These are phyloP conservation scores for Aotearoamyces nothofagi DNA, from an alignment of 2,329 filamentous ascomycete species.

Conservation along the genomic window DNA sequence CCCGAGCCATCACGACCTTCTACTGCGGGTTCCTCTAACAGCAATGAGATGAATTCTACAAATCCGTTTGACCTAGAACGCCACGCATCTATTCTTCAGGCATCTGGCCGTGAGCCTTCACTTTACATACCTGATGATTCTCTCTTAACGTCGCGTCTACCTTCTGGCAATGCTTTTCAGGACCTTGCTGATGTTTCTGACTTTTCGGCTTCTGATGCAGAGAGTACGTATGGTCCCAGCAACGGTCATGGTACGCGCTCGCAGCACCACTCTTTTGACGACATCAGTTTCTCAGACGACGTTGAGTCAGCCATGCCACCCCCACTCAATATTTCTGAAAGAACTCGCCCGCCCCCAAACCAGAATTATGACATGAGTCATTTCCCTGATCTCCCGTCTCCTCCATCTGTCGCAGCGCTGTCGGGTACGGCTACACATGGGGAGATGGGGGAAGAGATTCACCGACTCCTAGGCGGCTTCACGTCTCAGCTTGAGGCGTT, in stretches of 20 bases:
- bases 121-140: slow-evolving; percentile 47
- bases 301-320: slow-evolving; percentile 6
- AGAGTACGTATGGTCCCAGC: slow-evolving; percentile 5
- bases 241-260: slow-evolving; percentile 4
- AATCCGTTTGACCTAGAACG: slow-evolving; percentile 49
- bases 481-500: slow-evolving; percentile 13
- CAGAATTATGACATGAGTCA: slow-evolving; percentile 5
- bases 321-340: slow-evolving; percentile 3
- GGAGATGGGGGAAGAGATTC: slow-evolving; percentile 15
- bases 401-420: slow-evolving; percentile 13
- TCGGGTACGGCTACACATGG: slow-evolving; percentile 11
- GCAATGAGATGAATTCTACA: slow-evolving; percentile 36
- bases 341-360: background rate
- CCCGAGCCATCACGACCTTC: slow-evolving; percentile 36
- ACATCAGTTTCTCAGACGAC: slow-evolving; percentile 8
- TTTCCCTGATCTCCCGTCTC: slow-evolving; percentile 10
- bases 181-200: slow-evolving; percentile 16
- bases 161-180: slow-evolving; percentile 8
- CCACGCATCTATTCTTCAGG: slow-evolving; percentile 39
- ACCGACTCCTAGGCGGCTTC: slow-evolving; percentile 10
- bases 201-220: slow-evolving; percentile 16
- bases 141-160: slow-evolving; percentile 19
- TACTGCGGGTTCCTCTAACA: slow-evolving; percentile 42
- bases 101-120: slow-evolving; percentile 13
- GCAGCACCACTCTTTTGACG: slow-evolving; percentile 5